Evolutionary conservation across 139 green algal genomes (phyloP), one percentile per base, ranked within the genome.

Genomic region (Chlorella sp.): DNA sequence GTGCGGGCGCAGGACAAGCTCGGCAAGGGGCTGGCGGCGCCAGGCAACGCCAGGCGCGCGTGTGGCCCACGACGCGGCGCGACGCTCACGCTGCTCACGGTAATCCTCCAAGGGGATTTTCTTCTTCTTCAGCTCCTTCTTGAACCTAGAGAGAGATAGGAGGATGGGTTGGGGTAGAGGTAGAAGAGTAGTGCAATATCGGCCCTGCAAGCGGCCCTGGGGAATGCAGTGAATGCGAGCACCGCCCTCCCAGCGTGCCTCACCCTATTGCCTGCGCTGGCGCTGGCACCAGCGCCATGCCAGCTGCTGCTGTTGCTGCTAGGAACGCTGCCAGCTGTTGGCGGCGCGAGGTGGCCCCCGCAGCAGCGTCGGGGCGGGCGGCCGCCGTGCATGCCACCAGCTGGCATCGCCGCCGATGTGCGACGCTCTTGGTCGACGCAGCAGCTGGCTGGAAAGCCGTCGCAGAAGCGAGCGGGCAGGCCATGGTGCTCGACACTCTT

Each of bases 101-200:
- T 94, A 94, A 8, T 93, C 83, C 51, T 92, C 88, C 4, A 79
- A 9, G 0, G 85, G 62, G 15, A 92, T 70, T 42, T 88, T 91
- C 2, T 75, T 73, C 66, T 90, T 95, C 51, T 93, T 95, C 29
- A 95, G 73, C 66, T 94, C 85, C 71, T 95, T 95, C 45, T 90
- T 91, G 61, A 95, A 95, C 2, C 88, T 78, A 27, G 25, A 5
- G 61, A n/a, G 29, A 35, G 36, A 1, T 38, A 51, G 12, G 15
- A 48, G 55, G 21, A 17, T 35, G 3, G 14, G 55, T 25, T 8
- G 21, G 7, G 19, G 19, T 5, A 31, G 2, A 8, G 48, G 23
- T 25, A 45, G 0, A 45, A 31, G 59, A 29, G 14, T 1, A 2
- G 29, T 25, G 31, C 35, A 12, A 21, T 33, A 36, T 42, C 0